A percentile compares a stretch with the other conserved stretches of the same genome.
Conservation (phyloP, 2,329 filamentous ascomycete genomes). For the Ambrosiella beaveri region DNA sequence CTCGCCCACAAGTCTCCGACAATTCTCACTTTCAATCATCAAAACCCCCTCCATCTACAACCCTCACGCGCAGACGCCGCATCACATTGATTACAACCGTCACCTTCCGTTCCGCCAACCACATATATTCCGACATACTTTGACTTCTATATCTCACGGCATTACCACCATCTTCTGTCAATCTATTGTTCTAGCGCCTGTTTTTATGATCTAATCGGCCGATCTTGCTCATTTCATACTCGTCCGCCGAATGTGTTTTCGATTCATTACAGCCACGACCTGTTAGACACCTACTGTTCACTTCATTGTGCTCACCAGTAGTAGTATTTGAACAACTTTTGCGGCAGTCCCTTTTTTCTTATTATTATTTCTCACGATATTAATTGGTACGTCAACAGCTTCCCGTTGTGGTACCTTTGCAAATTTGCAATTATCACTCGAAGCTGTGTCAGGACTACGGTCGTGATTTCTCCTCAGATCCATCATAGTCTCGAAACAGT, state of each 20-base stretch:
- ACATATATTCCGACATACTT: background rate
- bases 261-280: slow-evolving; percentile 10
- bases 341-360: slow-evolving; percentile 7
- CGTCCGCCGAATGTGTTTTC: slow-evolving; percentile 6
- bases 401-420: background rate
- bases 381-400: slow-evolving; percentile 7
- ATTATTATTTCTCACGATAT: background rate
- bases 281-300: background rate
- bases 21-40: background rate
- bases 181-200: background rate
- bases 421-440: background rate
- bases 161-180: background rate
- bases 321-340: background rate
- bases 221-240: background rate
- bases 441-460: background rate
- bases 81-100: background rate
- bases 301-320: slow-evolving; percentile 1
- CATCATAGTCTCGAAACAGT: background rate
- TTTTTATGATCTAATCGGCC: background rate
- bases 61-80: background rate
- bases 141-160: background rate
- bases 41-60: background rate
- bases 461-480: background rate
- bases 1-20: slow-evolving; percentile 1
- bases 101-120: background rate